Percentiles rank a stretch among this genome's conserved stretches.
phyloP scores from a whole-genome alignment of 192 early-diverging fungal genomes.

The Umbelopsis sp. region DNA sequence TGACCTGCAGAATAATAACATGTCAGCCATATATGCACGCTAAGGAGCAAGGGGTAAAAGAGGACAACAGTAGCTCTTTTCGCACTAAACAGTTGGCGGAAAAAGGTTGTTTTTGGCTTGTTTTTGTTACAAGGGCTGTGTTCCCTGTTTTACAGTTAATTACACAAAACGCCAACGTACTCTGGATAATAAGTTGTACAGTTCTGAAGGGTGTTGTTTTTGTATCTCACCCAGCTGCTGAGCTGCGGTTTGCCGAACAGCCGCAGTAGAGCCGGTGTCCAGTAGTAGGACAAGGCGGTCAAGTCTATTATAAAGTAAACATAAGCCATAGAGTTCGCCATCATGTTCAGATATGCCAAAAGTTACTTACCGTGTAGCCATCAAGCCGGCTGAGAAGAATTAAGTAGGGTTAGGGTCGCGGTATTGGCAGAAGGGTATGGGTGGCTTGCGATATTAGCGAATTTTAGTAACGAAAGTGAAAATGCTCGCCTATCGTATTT shows the following conservation, averaged over 20 bases:
- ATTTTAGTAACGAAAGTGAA: too few species aligned
- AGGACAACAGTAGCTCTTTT: not conserved
- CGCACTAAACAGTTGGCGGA: not conserved
- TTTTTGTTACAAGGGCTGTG: conserved; percentile 1
- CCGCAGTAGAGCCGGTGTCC: conserved; percentile 89
- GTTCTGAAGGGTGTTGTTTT: conserved; percentile 90
- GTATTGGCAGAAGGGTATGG: not conserved
- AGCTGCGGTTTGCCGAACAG: conserved; percentile 89
- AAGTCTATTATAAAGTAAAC: conserved; percentile 58
- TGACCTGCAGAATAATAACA: conserved; percentile 54
- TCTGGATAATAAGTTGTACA: conserved; percentile 84
- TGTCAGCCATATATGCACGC: conserved; percentile 10
- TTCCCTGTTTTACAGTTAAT: too few species aligned
- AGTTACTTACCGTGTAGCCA: conserved; percentile 33
- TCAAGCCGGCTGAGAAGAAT: conserved; percentile 19
- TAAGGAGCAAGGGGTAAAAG: not conserved
- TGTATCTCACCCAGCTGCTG: conserved; percentile 95
- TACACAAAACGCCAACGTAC: conserved; percentile 34
- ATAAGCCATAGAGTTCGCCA: not conserved
- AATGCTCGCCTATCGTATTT: too few species aligned
- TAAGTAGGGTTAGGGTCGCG: conserved; percentile 14
- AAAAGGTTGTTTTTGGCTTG: not conserved
- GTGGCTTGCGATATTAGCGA: not conserved
- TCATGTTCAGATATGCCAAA: not conserved
- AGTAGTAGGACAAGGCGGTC: conserved; percentile 92